phyloP scores from a whole-genome alignment of 257 asterid genomes.

The Perilla frutescens region DNA sequence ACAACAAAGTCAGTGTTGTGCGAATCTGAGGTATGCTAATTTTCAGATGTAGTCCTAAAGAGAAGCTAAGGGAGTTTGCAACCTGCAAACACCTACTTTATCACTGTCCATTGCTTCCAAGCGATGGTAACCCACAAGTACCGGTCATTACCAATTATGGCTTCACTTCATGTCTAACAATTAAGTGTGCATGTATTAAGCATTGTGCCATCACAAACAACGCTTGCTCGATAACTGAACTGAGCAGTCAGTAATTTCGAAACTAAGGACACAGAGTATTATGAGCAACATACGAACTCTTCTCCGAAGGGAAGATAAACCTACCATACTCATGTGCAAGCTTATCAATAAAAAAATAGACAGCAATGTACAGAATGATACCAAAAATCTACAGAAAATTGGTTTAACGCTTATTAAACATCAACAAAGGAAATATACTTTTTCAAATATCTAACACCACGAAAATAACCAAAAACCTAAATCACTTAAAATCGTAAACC shows the following conservation, averaged over 20 bases:
- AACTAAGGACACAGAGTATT: background rate
- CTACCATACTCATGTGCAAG: background rate
- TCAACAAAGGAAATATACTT: background rate
- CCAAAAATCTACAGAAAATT: background rate
- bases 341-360: background rate
- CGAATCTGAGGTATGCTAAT: background rate
- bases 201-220: background rate
- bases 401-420: background rate
- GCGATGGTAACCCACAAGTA: background rate
- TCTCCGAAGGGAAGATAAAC: background rate
- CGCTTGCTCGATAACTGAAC: background rate
- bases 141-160: background rate
- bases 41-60: too few species aligned
- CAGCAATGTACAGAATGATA: background rate
- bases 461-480: constrained; percentile 8
- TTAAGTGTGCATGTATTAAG: background rate
- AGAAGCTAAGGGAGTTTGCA: constrained; percentile 12
- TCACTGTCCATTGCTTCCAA: background rate
- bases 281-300: background rate
- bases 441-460: constrained; percentile 3
- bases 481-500: background rate
- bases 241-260: background rate
- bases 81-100: background rate
- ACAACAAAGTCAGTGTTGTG: background rate
- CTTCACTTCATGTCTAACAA: constrained; percentile 6